These are phyloP conservation scores for Colletotrichum cuscutae DNA, from an alignment of 2,329 filamentous ascomycete genomes.

Conservation along the genomic window DNA sequence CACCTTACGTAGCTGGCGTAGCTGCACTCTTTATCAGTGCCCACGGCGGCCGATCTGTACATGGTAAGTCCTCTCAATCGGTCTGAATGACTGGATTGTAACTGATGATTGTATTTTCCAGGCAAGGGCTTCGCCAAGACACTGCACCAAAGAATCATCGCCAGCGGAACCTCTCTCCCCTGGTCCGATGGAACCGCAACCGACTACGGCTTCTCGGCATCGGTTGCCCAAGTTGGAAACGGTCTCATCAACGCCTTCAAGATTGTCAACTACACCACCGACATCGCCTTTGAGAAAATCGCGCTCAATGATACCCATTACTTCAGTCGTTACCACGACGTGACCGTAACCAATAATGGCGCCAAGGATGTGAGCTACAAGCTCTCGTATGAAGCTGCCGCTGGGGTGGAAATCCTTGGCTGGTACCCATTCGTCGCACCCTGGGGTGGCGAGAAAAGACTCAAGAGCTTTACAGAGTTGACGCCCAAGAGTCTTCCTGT, in stretches of 20 bases:
- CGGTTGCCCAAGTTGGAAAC: conserved; percentile 51
- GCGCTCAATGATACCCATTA: conserved; percentile 56
- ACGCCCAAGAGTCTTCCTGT: conserved; percentile 35
- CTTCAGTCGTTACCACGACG: conserved; percentile 42
- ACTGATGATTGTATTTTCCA: conserved; percentile 25
- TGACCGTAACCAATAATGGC: conserved; percentile 50
- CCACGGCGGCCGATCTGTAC: conserved; percentile 43
- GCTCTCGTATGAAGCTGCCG: conserved; percentile 42
- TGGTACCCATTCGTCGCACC: conserved; percentile 27
- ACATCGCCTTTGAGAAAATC: conserved; percentile 50
- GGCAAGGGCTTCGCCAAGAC: conserved; percentile 44
- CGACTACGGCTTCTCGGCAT: conserved; percentile 40
- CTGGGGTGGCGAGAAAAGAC: conserved; percentile 26
- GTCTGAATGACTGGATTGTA: neutral
- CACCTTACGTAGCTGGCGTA: conserved; percentile 55
- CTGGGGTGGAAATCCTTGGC: conserved; percentile 48
- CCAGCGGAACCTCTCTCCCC: conserved; percentile 41
- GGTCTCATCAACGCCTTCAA: conserved; percentile 55
- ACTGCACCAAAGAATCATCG: conserved; percentile 44
- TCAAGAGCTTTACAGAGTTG: conserved; percentile 39
- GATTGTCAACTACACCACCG: conserved; percentile 49
- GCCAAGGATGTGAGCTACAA: conserved; percentile 46
- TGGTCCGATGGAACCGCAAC: conserved; percentile 39
- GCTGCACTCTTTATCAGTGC: conserved; percentile 48
- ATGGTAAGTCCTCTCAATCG: conserved; percentile 37